phyloP scores from a whole-genome alignment of 2,329 filamentous ascomycete species.

The Fulvia fulva region DNA sequence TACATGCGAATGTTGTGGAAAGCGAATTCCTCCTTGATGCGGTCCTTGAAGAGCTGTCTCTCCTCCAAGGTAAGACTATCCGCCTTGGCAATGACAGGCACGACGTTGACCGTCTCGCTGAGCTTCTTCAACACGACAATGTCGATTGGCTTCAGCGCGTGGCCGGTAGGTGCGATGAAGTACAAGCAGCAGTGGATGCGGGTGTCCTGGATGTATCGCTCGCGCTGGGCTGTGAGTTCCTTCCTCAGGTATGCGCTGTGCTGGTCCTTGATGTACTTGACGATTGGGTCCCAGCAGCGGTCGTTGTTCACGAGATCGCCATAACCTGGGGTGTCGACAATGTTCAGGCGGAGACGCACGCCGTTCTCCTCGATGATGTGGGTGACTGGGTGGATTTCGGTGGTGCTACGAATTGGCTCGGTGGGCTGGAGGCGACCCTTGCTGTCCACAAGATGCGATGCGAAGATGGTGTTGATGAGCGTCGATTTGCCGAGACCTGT shows the following conservation, averaged over 20 bases:
- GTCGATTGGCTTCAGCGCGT: constrained; percentile 98
- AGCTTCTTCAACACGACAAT: constrained; percentile 99
- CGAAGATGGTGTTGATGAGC: constrained; percentile 99
- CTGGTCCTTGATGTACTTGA: constrained; percentile 99
- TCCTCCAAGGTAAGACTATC: constrained; percentile 95
- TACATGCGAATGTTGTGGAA: constrained; percentile 99
- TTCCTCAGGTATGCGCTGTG: constrained; percentile 98
- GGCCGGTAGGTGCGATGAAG: constrained; percentile 98
- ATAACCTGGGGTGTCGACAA: constrained; percentile 97
- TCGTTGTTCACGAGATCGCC: constrained; percentile 99
- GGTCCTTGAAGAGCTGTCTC: constrained; percentile 92
- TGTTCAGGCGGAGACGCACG: constrained; percentile 94
- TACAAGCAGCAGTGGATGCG: constrained; percentile 99
- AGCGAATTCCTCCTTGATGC: constrained; percentile 97
- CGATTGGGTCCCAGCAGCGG: constrained; percentile 99
- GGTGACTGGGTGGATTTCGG: constrained; percentile 95
- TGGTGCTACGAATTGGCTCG: constrained; percentile 90
- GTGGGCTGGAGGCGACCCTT: constrained; percentile 92
- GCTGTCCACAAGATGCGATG: constrained; percentile 97
- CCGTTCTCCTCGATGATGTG: constrained; percentile 99
- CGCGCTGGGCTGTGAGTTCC: constrained; percentile 97
- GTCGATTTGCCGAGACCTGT: constrained; percentile 98
- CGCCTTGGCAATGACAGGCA: constrained; percentile 97
- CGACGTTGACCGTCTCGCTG: constrained; percentile 97
- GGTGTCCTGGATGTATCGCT: constrained; percentile 98